Conservation (phyloP, 306 rosid genomes). For the Quercus rubra region DNA sequence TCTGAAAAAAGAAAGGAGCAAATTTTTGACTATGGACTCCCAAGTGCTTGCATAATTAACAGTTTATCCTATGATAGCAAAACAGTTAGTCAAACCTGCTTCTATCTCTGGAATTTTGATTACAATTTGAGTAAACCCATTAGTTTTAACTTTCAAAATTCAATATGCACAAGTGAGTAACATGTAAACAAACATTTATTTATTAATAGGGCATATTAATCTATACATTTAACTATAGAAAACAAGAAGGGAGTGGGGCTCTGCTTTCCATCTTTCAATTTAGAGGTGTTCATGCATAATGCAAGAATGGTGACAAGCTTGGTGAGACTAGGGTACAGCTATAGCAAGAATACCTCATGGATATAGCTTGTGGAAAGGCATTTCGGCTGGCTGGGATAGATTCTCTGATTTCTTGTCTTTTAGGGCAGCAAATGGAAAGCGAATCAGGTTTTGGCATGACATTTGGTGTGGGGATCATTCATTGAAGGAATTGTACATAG, state of each 20-base stretch:
- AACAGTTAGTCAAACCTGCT: background rate
- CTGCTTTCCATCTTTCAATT: background rate
- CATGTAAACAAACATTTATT: background rate
- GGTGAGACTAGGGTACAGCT: too few relatives aligned
- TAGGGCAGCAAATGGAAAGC: too few relatives aligned
- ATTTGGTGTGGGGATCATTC: too few relatives aligned
- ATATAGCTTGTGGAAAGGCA: too few relatives aligned
- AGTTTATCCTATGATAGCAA: background rate
- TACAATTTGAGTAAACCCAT: background rate
- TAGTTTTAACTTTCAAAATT: background rate
- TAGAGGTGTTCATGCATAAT: background rate
- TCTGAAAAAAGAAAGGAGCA: background rate
- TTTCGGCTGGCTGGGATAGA: too few relatives aligned
- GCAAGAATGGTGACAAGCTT: too few relatives aligned
- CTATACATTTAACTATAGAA: background rate
- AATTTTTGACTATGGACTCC: background rate
- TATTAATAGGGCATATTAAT: background rate
- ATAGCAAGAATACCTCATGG: too few relatives aligned
- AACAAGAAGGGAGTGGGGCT: background rate
- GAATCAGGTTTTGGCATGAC: too few relatives aligned
- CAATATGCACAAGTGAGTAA: background rate
- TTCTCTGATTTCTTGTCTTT: too few relatives aligned
- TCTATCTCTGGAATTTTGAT: background rate
- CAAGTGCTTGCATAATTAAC: background rate
- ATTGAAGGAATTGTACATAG: too few relatives aligned